Evolutionary conservation across 2,329 filamentous ascomycete genomes (phyloP).

Genomic region (Cladophialophora exuberans): DNA sequence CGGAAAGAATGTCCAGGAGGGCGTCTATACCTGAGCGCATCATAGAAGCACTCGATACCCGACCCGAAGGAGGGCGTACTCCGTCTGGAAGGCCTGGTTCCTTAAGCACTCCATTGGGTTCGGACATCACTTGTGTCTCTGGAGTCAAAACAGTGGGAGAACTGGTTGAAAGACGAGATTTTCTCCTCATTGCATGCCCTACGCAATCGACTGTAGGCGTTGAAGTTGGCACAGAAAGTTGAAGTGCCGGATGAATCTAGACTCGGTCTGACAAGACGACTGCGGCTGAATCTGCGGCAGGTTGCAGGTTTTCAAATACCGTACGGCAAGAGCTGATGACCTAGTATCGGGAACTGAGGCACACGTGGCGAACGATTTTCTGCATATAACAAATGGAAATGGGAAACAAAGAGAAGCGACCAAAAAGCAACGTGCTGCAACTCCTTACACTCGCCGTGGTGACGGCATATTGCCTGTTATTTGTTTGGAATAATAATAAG

Average conservation of each 20-base stretch:
- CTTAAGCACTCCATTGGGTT: slow-evolving; percentile 31
- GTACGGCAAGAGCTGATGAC: neutral
- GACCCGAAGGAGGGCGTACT: slow-evolving; percentile 22
- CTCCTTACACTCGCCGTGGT: slow-evolving; percentile 18
- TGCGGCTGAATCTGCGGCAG: neutral
- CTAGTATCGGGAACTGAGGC: neutral
- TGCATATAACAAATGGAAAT: neutral
- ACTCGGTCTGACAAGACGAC: neutral
- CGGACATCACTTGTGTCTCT: slow-evolving; percentile 25
- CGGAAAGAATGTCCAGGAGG: neutral
- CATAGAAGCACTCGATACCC: slow-evolving; percentile 31
- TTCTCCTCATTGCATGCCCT: slow-evolving; percentile 30
- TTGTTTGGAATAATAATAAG: slow-evolving; percentile 30
- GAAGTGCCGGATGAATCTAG: neutral
- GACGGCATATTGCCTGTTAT: slow-evolving; percentile 29
- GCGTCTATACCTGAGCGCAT: slow-evolving; percentile 30
- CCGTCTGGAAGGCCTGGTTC: slow-evolving; percentile 29
- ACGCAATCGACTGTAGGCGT: slow-evolving; percentile 4
- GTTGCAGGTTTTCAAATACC: neutral
- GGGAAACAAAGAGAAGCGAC: neutral
- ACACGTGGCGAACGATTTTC: neutral
- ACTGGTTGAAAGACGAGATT: slow-evolving; percentile 21
- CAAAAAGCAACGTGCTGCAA: neutral
- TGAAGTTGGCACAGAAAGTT: slow-evolving; percentile 1
- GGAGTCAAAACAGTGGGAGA: slow-evolving; percentile 21